Conservation (phyloP, 176 grass and related monocot species). For the Carex parvula region DNA sequence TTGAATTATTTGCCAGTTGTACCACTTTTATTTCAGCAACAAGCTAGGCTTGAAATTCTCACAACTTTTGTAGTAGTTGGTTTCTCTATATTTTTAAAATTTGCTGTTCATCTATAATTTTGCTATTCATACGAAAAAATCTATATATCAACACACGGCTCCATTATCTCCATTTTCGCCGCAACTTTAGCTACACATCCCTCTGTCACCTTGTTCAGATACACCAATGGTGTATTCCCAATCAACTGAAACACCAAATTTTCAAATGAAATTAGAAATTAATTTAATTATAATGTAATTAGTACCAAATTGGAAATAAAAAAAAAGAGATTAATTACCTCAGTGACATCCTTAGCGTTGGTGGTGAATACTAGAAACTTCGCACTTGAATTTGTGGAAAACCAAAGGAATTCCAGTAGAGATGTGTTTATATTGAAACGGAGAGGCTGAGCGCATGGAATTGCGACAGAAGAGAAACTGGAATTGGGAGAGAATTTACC, state of each 20-base stretch:
- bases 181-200: constrained; percentile 67
- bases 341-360: constrained; percentile 75
- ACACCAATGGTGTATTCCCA: constrained; percentile 90
- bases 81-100: too few species aligned
- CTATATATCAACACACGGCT: too few species aligned
- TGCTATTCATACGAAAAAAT: too few species aligned
- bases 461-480: not conserved
- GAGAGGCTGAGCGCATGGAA: too few species aligned
- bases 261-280: not conserved
- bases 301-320: not conserved
- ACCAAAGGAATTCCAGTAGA: not conserved
- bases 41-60: too few species aligned
- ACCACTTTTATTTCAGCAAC: too few species aligned
- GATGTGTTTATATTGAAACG: too few species aligned
- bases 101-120: too few species aligned
- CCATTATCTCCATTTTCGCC: constrained; percentile 92
- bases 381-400: not conserved
- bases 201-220: constrained; percentile 66
- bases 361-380: not conserved
- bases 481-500: not conserved
- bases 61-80: too few species aligned
- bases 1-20: too few species aligned
- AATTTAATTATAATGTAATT: not conserved
- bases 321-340: constrained; percentile 44
- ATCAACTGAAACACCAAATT: constrained; percentile 48